Evolutionary conservation across 345 rosid species (phyloP).

Genomic region (Corchorus capsularis): DNA sequence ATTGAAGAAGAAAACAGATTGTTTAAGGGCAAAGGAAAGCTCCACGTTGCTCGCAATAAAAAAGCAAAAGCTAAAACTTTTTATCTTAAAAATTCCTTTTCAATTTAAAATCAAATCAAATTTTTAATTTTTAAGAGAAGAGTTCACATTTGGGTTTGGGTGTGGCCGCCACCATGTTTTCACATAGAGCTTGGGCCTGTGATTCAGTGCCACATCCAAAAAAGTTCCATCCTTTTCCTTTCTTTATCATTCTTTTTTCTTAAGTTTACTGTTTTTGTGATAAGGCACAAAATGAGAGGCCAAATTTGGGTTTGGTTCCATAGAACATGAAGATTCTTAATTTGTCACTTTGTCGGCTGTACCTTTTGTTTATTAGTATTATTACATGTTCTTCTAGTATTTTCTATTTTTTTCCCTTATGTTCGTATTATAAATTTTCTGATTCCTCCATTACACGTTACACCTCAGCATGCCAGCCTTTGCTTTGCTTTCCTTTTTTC

Average conservation of each 20-base stretch:
- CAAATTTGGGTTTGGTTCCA: neutral
- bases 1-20: neutral
- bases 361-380: neutral
- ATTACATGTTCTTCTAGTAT: too few relatives aligned
- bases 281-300: slow-evolving; percentile 30
- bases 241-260: neutral
- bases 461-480: slow-evolving; percentile 19
- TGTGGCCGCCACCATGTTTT: slow-evolving; percentile 4
- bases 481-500: neutral
- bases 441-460: neutral
- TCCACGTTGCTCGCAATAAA: neutral
- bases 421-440: neutral
- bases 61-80: slow-evolving; percentile 14
- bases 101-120: too few relatives aligned
- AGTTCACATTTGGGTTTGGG: neutral
- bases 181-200: neutral
- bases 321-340: slow-evolving; percentile 9
- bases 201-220: slow-evolving; percentile 10
- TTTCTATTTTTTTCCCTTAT: neutral
- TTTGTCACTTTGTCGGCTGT: slow-evolving; percentile 15
- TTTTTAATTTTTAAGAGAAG: neutral
- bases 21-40: slow-evolving; percentile 14
- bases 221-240: neutral
- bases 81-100: too few relatives aligned
- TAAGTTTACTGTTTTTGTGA: neutral